These are phyloP conservation scores for Trichoderma sp. DNA, from an alignment of 2,329 filamentous ascomycete genomes.

Conservation along the genomic window DNA sequence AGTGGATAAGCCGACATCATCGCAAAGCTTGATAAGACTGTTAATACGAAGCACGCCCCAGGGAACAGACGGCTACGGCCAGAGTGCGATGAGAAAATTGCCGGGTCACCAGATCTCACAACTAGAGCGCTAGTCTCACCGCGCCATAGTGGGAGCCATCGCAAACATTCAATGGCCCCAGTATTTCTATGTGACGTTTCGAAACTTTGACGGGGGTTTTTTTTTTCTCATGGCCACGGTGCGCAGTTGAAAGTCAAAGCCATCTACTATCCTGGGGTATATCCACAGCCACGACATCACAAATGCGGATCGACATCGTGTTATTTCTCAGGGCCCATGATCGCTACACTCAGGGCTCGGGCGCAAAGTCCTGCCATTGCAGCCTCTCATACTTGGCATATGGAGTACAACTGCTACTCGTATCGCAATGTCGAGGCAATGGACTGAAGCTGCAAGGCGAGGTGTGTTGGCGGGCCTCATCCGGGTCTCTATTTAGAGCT, in stretches of 20 bases:
- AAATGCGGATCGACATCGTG: neutral
- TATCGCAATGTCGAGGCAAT: neutral
- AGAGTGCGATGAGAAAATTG: conserved; percentile 9
- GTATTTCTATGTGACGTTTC: conserved; percentile 15
- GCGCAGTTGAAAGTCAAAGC: neutral
- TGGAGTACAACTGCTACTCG: too few species aligned
- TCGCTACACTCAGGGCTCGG: neutral
- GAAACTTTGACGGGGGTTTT: conserved; percentile 9
- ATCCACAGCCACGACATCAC: conserved; percentile 1
- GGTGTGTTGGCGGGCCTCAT: too few species aligned
- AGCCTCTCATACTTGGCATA: neutral
- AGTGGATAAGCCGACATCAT: neutral
- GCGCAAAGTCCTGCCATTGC: neutral
- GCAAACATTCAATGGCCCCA: neutral
- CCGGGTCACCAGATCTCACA: conserved; percentile 16
- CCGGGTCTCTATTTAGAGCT: neutral
- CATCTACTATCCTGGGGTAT: neutral
- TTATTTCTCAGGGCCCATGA: neutral
- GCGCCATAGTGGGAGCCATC: conserved; percentile 1
- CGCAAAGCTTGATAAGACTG: neutral
- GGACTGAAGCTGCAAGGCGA: neutral
- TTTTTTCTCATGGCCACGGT: neutral
- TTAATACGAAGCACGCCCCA: conserved; percentile 5
- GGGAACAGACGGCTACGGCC: neutral
- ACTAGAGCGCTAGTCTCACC: conserved; percentile 13